Base-by-base conservation (phyloP, 495 filamentous ascomycete species). In the Aspergillus cavernicola region DNA sequence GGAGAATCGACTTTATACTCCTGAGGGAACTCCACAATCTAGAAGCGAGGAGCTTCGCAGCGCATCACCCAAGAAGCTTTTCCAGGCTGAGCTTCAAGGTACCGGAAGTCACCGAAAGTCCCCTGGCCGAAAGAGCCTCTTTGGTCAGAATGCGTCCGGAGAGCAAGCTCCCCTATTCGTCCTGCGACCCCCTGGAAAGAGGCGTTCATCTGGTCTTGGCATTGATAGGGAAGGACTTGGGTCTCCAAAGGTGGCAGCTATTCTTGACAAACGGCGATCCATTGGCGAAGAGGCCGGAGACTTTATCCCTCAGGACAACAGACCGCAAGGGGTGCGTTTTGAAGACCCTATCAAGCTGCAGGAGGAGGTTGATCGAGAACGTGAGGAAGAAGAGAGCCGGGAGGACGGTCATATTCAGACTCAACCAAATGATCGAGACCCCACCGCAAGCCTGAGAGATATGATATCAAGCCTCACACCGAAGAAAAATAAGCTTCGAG, bases 401-500 rank as follows among this genome's bases (percentile, higher is more conserved):
- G 84, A 85, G 52, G 83, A 83, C 63, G 77, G 76, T 23, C 77
- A 80, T 39, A 73, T 69, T 32, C 61, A 52, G 6, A 78, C 80
- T 16, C 75, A 84, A 52, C 71, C 76, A 29, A 78, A 76, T 10
- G 80, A 83, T 15, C 74, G 75, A 26, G 86, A 88, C 50, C 72
- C 71, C 1, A 87, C 85, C 2, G 65, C 80, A 24, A 87, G 74
- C 53, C 63, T 92, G 39, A 88, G 80, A 63, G 85, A 88, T 52
- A 85, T 88, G 83, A 92, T 92, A 35, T 79, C 85, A 50, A 86
- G 81, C 41, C 74, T 92, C 38, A 89, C 82, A 5, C 88, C 88
- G 2, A 90, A 89, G 72, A 89, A 90, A 65, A 82, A 77, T 49
- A 76, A 74, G 22, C 47, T 88, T 1, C 81, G 79, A 20, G 80